Base-by-base conservation (phyloP, 805 yeast genomes). In the Priceomyces castillae region DNA sequence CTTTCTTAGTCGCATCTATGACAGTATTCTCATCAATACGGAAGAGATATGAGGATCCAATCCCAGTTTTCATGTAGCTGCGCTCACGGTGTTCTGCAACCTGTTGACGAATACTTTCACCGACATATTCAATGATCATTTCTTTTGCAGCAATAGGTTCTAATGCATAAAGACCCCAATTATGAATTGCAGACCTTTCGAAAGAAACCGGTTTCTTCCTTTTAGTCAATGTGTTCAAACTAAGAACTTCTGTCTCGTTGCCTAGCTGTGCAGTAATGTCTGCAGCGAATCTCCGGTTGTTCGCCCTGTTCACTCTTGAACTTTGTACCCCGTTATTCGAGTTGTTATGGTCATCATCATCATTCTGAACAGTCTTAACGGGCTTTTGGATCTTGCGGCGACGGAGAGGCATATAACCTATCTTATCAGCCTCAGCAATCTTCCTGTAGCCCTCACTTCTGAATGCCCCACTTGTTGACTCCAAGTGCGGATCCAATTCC, bases 41-140 rank as follows among this genome's bases (percentile, higher is more conserved):
- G 66, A 94, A 94, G 42, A 94, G 67, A 61, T 94, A 94, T 47
- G 95, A 85, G 2, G 98, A 92, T 17, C 98, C 98, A 51, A 94
- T 90, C 25, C 99, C 99, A 0, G 90, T 85, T 52, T 86, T 79
- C 47, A 89, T 64, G 61, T 94, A 94, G 37, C 85, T 76, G 59
- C 82, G 82, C 57, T 94, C 99, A 40, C 99, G 75, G 54, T 87
- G 79, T 55, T 94, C 99, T 1, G 97, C 96, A 33, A 90, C 92
- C 44, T 88, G 96, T 57, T 89, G 97, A 43, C 98, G 74, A 22
- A 94, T 82, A 43, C 95, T 77, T 53, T 94, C 98, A 22, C 99
- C 99, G 3, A 94, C 97, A 56, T 94, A 94, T 64, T 94, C 99
- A 46, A 94, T 92, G 57, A 94, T 90, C 97, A 94, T 92, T 63